Conservation (phyloP, 2,329 filamentous ascomycete species). For the Fusarium sp. region DNA sequence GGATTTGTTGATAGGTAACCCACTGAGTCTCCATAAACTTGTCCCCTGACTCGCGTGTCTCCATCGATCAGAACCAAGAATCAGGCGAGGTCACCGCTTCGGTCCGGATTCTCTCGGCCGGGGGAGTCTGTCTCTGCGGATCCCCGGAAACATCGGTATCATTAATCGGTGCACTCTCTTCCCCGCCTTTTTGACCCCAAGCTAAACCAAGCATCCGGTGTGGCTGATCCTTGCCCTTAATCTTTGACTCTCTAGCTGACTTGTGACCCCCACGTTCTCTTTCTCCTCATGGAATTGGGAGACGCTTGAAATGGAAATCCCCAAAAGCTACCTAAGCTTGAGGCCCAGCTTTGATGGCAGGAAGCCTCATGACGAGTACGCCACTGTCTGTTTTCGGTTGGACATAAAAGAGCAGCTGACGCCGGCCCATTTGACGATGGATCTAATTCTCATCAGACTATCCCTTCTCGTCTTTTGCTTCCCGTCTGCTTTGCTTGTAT, state of each 20-base stretch:
- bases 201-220: slow-evolving; percentile 27
- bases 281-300: not conserved
- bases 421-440: slow-evolving; percentile 26
- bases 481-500: slow-evolving; percentile 21
- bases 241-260: not conserved
- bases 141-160: not conserved
- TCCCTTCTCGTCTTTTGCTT: slow-evolving; percentile 14
- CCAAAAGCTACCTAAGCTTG: slow-evolving; percentile 30
- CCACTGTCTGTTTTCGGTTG: slow-evolving; percentile 25
- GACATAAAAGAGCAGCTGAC: slow-evolving; percentile 47
- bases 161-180: not conserved
- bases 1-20: not conserved
- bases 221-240: slow-evolving; percentile 6
- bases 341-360: slow-evolving; percentile 14
- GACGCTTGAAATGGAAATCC: not conserved
- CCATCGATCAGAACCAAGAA: not conserved
- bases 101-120: slow-evolving; percentile 46
- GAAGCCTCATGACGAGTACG: slow-evolving; percentile 46
- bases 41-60: slow-evolving; percentile 11
- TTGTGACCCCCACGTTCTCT: slow-evolving; percentile 42
- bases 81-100: slow-evolving; percentile 32
- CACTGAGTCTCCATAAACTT: slow-evolving; percentile 19
- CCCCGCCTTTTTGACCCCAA: slow-evolving; percentile 21
- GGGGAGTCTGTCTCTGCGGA: slow-evolving; percentile 19
- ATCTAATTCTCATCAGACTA: slow-evolving; percentile 9